These are phyloP conservation scores for Lachnellula willkommii DNA, from an alignment of 2,329 filamentous ascomycete genomes.

Conservation along the genomic window DNA sequence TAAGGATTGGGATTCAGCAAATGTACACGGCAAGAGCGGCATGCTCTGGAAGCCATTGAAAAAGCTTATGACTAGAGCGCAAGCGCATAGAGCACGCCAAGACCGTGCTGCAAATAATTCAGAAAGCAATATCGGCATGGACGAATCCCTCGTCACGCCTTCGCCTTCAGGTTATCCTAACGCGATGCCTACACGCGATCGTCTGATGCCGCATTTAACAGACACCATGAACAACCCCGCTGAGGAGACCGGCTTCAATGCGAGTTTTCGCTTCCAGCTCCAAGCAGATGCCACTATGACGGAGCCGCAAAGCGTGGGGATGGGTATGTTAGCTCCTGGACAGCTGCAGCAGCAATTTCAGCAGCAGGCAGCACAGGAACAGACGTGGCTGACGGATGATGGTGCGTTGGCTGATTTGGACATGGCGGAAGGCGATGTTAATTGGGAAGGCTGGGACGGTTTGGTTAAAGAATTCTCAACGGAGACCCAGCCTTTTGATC, in stretches of 20 bases:
- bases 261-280: background rate
- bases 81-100: conserved; percentile 44
- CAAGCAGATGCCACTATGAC: conserved; percentile 7
- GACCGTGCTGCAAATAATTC: background rate
- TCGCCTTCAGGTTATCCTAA: background rate
- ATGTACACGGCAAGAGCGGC: conserved; percentile 40
- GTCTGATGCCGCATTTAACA: background rate
- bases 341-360: conserved; percentile 21
- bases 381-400: conserved; percentile 26
- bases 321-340: conserved; percentile 21
- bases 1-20: conserved; percentile 19
- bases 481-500: conserved; percentile 12
- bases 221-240: background rate
- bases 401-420: conserved; percentile 24
- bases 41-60: conserved; percentile 60
- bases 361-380: conserved; percentile 7
- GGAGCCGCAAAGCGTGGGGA: conserved; percentile 20
- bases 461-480: conserved; percentile 31
- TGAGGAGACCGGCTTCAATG: background rate
- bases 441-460: conserved; percentile 34
- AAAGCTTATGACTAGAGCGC: conserved; percentile 55
- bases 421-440: conserved; percentile 27
- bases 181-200: conserved; percentile 1
- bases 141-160: background rate
- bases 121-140: conserved; percentile 4